phyloP scores from a whole-genome alignment of 805 yeast species.

The Ogataea methanolica region DNA sequence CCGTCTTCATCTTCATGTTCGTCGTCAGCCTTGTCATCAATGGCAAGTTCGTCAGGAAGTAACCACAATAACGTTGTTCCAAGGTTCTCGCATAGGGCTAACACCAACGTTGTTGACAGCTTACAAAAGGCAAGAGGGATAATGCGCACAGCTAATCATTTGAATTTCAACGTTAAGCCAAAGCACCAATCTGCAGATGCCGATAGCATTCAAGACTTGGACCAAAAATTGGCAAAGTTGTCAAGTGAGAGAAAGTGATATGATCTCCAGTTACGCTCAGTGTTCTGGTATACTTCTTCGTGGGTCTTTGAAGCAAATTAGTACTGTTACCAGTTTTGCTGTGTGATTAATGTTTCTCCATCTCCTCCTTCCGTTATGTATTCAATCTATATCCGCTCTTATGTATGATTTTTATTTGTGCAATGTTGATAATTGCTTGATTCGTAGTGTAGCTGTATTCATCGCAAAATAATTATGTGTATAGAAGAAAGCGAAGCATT shows the following conservation, averaged over 20 bases:
- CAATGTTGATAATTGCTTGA: too few species aligned
- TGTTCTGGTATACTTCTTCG: not conserved
- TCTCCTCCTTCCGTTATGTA: too few species aligned
- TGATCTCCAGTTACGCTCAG: not conserved
- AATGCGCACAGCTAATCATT: not conserved
- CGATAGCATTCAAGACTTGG: slow-evolving; percentile 8
- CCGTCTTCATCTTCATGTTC: too few species aligned
- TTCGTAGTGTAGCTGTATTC: too few species aligned
- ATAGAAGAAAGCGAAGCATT: too few species aligned
- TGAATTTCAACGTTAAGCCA: not conserved
- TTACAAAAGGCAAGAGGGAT: slow-evolving; percentile 23
- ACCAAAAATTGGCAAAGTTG: slow-evolving; percentile 9
- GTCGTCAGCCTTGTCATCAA: not conserved
- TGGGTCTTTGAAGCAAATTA: not conserved
- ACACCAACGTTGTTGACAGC: slow-evolving; percentile 12
- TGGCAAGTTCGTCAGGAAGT: not conserved
- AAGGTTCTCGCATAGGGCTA: slow-evolving; percentile 9
- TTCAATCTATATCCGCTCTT: too few species aligned
- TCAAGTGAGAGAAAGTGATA: slow-evolving; percentile 3
- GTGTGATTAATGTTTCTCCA: too few species aligned
- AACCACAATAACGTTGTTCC: not conserved
- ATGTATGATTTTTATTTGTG: too few species aligned
- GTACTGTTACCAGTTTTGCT: too few species aligned
- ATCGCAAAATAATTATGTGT: too few species aligned
- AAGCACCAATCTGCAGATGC: not conserved